A percentile compares a stretch with the other conserved stretches of the same genome.
Conservation (phyloP, 768 basidiomycete species). For the Podaxis pistillaris region DNA sequence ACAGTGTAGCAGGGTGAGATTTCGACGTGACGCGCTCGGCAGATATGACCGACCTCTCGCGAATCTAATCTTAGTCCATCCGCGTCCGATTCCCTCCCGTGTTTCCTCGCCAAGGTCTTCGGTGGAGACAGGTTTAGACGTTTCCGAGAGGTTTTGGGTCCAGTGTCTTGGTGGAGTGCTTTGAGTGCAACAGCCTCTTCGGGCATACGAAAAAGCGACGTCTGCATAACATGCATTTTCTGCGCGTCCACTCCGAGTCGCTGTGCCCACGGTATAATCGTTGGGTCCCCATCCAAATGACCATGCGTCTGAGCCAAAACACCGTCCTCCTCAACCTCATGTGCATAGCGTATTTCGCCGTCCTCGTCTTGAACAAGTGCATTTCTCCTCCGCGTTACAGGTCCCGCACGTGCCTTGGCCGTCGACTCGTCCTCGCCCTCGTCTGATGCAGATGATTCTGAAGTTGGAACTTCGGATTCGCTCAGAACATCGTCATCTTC, state of each 20-base stretch:
- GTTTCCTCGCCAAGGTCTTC: conserved; percentile 56
- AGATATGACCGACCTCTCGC: conserved; percentile 48
- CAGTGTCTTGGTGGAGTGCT: conserved; percentile 43
- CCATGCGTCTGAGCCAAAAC: conserved; percentile 30
- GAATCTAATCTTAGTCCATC: conserved; percentile 61
- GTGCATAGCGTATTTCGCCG: conserved; percentile 44
- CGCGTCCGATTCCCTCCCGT: conserved; percentile 76
- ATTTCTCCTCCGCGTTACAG: conserved; percentile 32
- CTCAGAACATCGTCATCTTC: conserved; percentile 32
- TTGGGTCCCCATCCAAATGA: conserved; percentile 37
- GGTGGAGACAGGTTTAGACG: conserved; percentile 34
- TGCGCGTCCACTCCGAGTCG: conserved; percentile 79
- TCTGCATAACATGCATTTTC: conserved; percentile 92
- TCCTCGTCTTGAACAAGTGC: conserved; percentile 56
- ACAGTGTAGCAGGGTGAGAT: conserved; percentile 8
- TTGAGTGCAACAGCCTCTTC: conserved; percentile 69
- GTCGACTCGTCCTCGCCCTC: conserved; percentile 53
- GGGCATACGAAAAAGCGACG: conserved; percentile 76
- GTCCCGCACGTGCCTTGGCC: conserved; percentile 16
- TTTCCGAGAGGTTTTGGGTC: conserved; percentile 26
- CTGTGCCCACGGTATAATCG: conserved; percentile 69
- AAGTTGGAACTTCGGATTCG: conserved; percentile 33
- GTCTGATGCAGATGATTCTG: conserved; percentile 39
- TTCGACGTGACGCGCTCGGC: conserved; percentile 2
- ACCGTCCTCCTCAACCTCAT: conserved; percentile 44